A percentile compares a stretch with the other conserved stretches of the same genome.
Conservation (phyloP, 495 filamentous ascomycete species). For the Ramalina intermedia region DNA sequence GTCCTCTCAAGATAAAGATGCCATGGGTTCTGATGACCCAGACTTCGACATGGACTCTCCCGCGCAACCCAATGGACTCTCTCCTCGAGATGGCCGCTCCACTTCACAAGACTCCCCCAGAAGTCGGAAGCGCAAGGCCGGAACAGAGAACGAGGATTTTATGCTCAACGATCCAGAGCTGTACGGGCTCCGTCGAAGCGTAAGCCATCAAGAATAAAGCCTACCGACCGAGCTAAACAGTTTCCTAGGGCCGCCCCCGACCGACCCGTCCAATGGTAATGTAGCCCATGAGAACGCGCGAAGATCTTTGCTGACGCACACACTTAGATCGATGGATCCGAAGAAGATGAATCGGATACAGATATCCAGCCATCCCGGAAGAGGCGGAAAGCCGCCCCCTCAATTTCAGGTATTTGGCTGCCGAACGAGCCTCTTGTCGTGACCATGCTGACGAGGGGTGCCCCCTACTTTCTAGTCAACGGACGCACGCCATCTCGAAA, state of each 20-base stretch:
- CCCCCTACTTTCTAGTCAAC: neutral
- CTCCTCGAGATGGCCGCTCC: slow-evolving; percentile 40
- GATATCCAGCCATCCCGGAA: slow-evolving; percentile 35
- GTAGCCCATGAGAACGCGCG: neutral
- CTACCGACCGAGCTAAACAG: slow-evolving; percentile 17
- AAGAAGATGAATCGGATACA: slow-evolving; percentile 55
- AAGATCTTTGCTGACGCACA: slow-evolving; percentile 12
- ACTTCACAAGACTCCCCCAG: slow-evolving; percentile 50
- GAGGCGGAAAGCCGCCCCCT: slow-evolving; percentile 24
- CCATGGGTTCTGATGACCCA: slow-evolving; percentile 64
- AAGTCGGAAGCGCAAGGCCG: slow-evolving; percentile 62
- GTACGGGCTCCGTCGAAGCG: slow-evolving; percentile 85
- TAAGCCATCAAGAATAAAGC: slow-evolving; percentile 28
- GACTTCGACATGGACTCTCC: slow-evolving; percentile 61
- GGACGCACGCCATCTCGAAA: slow-evolving; percentile 29
- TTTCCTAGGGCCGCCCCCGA: slow-evolving; percentile 37
- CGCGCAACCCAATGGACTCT: slow-evolving; percentile 34
- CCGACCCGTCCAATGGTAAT: slow-evolving; percentile 34
- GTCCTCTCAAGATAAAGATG: slow-evolving; percentile 43
- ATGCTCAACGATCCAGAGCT: slow-evolving; percentile 90
- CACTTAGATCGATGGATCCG: slow-evolving; percentile 54
- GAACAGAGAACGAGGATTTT: slow-evolving; percentile 57
- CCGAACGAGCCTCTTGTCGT: neutral
- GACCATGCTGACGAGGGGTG: neutral
- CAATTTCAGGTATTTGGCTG: slow-evolving; percentile 18